Percentiles rank a stretch among this genome's conserved stretches.
Conservation (phyloP, 2,329 filamentous ascomycete genomes). For the Colletotrichum godetiae region DNA sequence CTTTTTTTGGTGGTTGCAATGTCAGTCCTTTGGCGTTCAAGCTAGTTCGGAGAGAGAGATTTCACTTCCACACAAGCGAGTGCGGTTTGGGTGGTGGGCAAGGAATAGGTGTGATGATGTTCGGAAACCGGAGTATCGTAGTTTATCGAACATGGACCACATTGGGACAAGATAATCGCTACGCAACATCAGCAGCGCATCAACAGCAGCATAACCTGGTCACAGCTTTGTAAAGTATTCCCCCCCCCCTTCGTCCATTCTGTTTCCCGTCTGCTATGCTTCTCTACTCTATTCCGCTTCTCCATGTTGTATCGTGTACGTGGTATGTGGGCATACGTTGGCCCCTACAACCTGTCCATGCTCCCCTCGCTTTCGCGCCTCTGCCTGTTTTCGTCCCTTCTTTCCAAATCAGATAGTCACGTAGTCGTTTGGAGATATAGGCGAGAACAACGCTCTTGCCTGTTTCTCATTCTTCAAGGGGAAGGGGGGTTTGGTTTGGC, state of each 20-base stretch:
- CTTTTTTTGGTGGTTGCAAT: background rate
- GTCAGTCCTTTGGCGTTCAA: background rate
- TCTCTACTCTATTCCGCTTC: background rate
- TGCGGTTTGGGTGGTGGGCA: background rate
- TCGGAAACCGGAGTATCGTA: background rate
- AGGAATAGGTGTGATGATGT: too few relatives aligned
- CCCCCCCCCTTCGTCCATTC: background rate
- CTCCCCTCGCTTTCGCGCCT: background rate
- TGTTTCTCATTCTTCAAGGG: background rate
- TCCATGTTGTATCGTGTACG: background rate
- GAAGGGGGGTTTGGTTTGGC: too few relatives aligned
- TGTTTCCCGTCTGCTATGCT: background rate
- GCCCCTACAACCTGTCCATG: background rate
- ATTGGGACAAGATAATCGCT: background rate
- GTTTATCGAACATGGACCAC: background rate
- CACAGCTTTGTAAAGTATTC: background rate
- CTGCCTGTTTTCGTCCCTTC: background rate
- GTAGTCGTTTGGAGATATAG: constrained; percentile 22
- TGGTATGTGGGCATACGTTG: background rate
- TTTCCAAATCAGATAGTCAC: background rate
- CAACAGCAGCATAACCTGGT: background rate
- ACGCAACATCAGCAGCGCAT: background rate
- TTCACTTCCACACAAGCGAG: too few relatives aligned
- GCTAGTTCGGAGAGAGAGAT: background rate
- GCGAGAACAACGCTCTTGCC: constrained; percentile 3